phyloP scores from a whole-genome alignment of 768 basidiomycete genomes.

The Leccinum obscurum region DNA sequence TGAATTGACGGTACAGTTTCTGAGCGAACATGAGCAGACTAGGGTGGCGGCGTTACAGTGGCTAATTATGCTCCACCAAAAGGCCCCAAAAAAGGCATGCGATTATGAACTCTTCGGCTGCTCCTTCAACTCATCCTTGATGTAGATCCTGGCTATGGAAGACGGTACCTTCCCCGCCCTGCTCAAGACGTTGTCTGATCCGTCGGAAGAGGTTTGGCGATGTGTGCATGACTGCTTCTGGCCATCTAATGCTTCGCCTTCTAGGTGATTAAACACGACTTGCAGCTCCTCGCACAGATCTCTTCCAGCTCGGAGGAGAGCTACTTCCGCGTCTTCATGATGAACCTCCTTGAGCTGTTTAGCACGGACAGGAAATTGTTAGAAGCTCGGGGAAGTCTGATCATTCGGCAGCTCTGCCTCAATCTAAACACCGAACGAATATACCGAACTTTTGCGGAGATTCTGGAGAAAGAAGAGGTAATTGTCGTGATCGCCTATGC shows the following conservation, averaged over 20 bases:
- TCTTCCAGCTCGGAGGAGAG: conserved; percentile 93
- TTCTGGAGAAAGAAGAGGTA: conserved; percentile 97
- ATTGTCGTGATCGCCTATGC: conserved; percentile 24
- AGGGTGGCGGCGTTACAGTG: conserved; percentile 94
- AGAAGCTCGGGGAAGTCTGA: conserved; percentile 90
- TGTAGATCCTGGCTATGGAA: conserved; percentile 90
- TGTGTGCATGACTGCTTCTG: not conserved
- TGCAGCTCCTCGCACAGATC: conserved; percentile 95
- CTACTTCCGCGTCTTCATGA: conserved; percentile 96
- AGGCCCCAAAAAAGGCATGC: conserved; percentile 89
- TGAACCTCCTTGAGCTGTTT: conserved; percentile 90
- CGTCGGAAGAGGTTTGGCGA: conserved; percentile 80
- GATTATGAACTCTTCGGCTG: not conserved
- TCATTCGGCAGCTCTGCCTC: conserved; percentile 91
- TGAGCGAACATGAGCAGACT: conserved; percentile 97
- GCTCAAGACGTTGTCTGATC: conserved; percentile 93
- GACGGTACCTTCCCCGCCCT: conserved; percentile 96
- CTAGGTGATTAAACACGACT: conserved; percentile 92
- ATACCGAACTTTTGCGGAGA: conserved; percentile 94
- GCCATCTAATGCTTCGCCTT: conserved; percentile 4
- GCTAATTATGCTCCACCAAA: conserved; percentile 98
- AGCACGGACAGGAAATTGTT: conserved; percentile 89
- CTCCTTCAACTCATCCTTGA: conserved; percentile 1
- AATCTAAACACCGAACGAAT: conserved; percentile 95
- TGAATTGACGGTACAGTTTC: conserved; percentile 87